Evolutionary conservation across 1,284 basidiomycete species (phyloP).

Genomic region (Melampsora allii-populina): DNA sequence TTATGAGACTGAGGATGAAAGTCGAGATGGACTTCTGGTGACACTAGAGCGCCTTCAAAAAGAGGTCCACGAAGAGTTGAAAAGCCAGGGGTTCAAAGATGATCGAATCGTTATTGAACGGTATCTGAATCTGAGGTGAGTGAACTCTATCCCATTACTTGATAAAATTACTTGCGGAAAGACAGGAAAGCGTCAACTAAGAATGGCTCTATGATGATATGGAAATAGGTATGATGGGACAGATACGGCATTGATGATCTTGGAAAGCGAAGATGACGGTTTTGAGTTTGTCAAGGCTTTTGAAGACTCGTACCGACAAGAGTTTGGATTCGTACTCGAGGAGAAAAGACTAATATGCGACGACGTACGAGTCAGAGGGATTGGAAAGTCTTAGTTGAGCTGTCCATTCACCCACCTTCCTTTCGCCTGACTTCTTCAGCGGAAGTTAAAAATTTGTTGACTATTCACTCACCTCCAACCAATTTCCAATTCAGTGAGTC

Average conservation of each 20-base stretch:
- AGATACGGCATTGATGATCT: conserved; percentile 41
- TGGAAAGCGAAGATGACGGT: background rate
- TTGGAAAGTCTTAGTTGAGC: conserved; percentile 36
- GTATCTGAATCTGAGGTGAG: conserved; percentile 38
- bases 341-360: conserved; percentile 31
- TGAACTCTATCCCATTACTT: background rate
- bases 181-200: background rate
- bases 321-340: conserved; percentile 38
- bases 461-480: background rate
- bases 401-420: background rate
- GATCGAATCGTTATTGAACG: conserved; percentile 20
- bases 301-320: conserved; percentile 8
- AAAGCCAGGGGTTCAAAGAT: background rate
- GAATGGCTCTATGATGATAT: background rate
- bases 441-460: conserved; percentile 4
- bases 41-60: conserved; percentile 43
- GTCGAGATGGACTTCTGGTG: conserved; percentile 7
- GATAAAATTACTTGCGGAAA: background rate
- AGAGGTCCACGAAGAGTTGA: conserved; percentile 29
- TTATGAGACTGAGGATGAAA: conserved; percentile 45
- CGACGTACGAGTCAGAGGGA: conserved; percentile 38
- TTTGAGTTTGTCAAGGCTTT: conserved; percentile 24
- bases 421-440: background rate
- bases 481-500: background rate
- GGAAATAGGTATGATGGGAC: conserved; percentile 40